Evolutionary conservation across 257 asterid genomes (phyloP).

Genomic region (Primulina huaijiensis): DNA sequence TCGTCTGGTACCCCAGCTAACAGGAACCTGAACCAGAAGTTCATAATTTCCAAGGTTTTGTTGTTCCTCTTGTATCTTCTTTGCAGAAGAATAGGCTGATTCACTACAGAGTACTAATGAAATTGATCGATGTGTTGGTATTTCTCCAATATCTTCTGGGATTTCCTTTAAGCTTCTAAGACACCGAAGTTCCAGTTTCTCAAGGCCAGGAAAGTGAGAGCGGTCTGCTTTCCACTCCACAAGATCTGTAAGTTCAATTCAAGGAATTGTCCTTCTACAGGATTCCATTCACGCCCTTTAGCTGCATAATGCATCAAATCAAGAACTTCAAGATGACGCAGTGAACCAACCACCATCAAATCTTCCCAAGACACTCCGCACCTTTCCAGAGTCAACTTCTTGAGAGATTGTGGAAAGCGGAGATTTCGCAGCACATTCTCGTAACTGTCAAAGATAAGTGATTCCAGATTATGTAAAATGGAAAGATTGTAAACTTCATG

Average conservation of each 20-base stretch:
- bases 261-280: conserved; percentile 20
- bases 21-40: background rate
- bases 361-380: conserved; percentile 11
- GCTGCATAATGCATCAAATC: background rate
- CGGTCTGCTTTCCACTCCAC: no score
- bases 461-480: conserved; percentile 19
- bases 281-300: conserved; percentile 13
- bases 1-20: no score
- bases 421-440: background rate
- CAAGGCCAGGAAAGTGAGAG: no score
- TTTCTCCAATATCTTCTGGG: conserved; percentile 20
- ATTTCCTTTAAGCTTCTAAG: conserved; percentile 13
- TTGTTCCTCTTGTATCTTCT: conserved; percentile 15
- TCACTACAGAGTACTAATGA: background rate
- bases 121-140: conserved; percentile 5
- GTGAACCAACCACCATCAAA: conserved; percentile 12
- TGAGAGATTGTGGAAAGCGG: conserved; percentile 16
- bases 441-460: background rate
- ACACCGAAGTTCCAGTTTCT: no score
- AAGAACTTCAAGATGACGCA: conserved; percentile 30
- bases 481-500: background rate
- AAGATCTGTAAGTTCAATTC: background rate
- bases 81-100: background rate
- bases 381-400: conserved; percentile 10
- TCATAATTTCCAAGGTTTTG: conserved; percentile 6